Evolutionary conservation across 2,329 filamentous ascomycete genomes (phyloP).

Genomic region (Alternaria sp.): DNA sequence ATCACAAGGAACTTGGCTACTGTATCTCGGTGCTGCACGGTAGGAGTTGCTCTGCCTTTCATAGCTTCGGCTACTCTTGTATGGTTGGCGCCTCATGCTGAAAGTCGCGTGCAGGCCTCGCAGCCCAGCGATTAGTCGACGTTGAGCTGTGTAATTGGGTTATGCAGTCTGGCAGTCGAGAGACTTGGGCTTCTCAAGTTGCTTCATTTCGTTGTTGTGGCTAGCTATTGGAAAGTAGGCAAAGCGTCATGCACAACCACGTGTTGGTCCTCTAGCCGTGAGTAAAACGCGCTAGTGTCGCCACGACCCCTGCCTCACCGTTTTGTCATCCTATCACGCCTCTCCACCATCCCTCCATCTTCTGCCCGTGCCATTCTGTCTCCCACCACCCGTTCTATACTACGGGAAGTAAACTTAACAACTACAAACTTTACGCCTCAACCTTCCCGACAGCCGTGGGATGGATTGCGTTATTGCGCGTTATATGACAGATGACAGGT

Average conservation of each 20-base stretch:
- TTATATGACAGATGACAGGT: not conserved
- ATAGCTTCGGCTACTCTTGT: constrained; percentile 4
- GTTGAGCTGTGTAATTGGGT: constrained; percentile 8
- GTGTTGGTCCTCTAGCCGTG: constrained; percentile 20
- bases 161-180: constrained; percentile 1
- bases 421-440: not conserved
- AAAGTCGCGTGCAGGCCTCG: not conserved
- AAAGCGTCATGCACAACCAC: constrained; percentile 16
- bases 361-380: not conserved
- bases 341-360: not conserved
- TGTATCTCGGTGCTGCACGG: not conserved
- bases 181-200: constrained; percentile 1
- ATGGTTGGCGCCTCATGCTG: constrained; percentile 12
- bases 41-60: constrained; percentile 2
- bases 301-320: not conserved
- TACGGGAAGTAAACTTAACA: constrained; percentile 1
- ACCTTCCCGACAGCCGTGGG: not conserved
- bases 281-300: constrained; percentile 1
- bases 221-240: constrained; percentile 3
- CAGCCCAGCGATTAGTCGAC: not conserved
- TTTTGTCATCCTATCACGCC: not conserved
- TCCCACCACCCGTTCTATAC: not conserved
- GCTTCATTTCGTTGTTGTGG: constrained; percentile 11
- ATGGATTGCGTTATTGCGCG: not conserved
- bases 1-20: not conserved